phyloP scores from a whole-genome alignment of 768 basidiomycete species.

The Galerina marginata region DNA sequence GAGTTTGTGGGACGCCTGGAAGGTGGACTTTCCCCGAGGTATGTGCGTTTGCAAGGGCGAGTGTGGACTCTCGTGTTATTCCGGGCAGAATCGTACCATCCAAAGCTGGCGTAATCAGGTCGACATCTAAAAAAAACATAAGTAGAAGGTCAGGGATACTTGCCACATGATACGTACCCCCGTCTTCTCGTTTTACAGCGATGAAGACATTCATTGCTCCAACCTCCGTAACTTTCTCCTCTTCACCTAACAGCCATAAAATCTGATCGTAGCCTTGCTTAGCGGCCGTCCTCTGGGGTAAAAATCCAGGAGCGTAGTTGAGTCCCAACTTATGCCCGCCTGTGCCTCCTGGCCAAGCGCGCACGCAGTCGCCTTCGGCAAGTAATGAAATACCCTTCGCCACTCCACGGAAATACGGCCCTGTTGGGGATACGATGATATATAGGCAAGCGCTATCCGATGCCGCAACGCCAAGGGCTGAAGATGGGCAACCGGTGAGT shows the following conservation, averaged over 20 bases:
- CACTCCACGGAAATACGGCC: conserved; percentile 76
- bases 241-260: conserved; percentile 75
- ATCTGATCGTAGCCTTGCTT: conserved; percentile 77
- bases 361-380: conserved; percentile 44
- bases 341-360: conserved; percentile 67
- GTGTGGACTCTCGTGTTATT: conserved; percentile 83
- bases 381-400: conserved; percentile 59
- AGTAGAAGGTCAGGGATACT: neutral
- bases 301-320: conserved; percentile 66
- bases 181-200: conserved; percentile 63
- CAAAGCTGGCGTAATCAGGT: conserved; percentile 82
- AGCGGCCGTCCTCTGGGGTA: conserved; percentile 69
- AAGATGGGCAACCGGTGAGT: neutral
- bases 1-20: conserved; percentile 42
- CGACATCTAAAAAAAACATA: conserved; percentile 49
- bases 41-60: conserved; percentile 69
- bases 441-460: conserved; percentile 79
- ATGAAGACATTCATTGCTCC: conserved; percentile 86
- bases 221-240: conserved; percentile 57
- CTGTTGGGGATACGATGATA: conserved; percentile 72
- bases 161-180: conserved; percentile 40
- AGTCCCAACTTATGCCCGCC: conserved; percentile 80
- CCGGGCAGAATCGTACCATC: conserved; percentile 91
- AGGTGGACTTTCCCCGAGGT: conserved; percentile 48
- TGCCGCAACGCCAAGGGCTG: conserved; percentile 64